Conservation (phyloP, 805 yeast species). For the Candida methanosorbosa region DNA sequence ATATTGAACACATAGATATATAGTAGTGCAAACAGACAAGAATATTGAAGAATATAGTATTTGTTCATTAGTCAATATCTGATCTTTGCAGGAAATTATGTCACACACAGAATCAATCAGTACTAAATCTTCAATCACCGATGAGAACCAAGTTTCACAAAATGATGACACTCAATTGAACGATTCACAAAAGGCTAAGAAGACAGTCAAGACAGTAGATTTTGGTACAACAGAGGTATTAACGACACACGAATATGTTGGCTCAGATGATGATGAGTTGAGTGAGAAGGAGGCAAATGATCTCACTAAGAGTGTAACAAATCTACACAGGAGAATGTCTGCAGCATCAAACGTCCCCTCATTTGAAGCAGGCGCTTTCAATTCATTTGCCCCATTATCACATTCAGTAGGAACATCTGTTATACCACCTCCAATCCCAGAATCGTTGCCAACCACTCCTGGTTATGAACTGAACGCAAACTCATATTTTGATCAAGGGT, state of each 20-base stretch:
- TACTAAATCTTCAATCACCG: too few species aligned
- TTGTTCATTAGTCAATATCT: too few species aligned
- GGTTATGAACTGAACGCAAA: constrained; percentile 23
- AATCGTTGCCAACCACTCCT: constrained; percentile 33
- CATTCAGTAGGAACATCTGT: constrained; percentile 2
- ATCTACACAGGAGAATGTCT: constrained; percentile 4
- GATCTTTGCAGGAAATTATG: too few species aligned
- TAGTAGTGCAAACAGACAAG: too few species aligned
- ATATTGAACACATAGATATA: too few species aligned
- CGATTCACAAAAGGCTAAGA: background rate
- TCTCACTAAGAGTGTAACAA: background rate
- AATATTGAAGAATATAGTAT: too few species aligned
- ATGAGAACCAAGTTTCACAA: too few species aligned
- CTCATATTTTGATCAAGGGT: constrained; percentile 12
- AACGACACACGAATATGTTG: too few species aligned
- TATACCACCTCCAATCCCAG: constrained; percentile 30
- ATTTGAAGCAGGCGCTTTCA: constrained; percentile 6
- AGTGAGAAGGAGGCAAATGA: too few species aligned
- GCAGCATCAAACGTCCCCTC: constrained; percentile 3
- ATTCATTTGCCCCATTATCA: constrained; percentile 5
- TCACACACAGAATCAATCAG: too few species aligned
- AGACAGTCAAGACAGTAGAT: background rate
- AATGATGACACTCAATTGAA: too few species aligned
- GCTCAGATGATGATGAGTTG: too few species aligned
- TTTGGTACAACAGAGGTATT: background rate